Conservation (phyloP, 2,329 filamentous ascomycete genomes). For the Fusarium pseudograminearum region DNA sequence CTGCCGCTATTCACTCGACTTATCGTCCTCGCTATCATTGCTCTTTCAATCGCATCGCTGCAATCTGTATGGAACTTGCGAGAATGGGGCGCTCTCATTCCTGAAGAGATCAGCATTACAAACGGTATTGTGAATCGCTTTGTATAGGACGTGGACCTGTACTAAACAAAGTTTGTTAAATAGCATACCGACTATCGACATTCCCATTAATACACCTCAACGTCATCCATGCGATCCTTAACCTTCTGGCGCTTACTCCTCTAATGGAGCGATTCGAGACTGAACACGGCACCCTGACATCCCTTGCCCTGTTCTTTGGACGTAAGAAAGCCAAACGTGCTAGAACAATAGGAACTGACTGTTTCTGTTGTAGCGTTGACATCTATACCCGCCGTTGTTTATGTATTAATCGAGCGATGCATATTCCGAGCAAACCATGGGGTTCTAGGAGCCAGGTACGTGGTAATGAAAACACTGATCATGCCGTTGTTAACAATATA, state of each 20-base stretch:
- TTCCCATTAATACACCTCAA: slow-evolving; percentile 88
- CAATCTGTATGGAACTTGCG: slow-evolving; percentile 78
- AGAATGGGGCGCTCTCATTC: slow-evolving; percentile 83
- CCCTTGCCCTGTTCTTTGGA: slow-evolving; percentile 88
- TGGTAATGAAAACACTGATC: neutral
- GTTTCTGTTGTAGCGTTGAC: slow-evolving; percentile 71
- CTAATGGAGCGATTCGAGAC: slow-evolving; percentile 92
- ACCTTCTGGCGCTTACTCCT: slow-evolving; percentile 84
- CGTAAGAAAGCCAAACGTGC: slow-evolving; percentile 69
- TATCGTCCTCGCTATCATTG: slow-evolving; percentile 73
- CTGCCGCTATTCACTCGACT: slow-evolving; percentile 89
- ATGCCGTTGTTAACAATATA: slow-evolving; percentile 1
- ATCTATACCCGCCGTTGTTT: slow-evolving; percentile 84
- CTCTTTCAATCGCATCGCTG: slow-evolving; percentile 72
- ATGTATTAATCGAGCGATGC: slow-evolving; percentile 81
- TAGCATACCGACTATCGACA: slow-evolving; percentile 93
- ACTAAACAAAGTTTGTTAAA: slow-evolving; percentile 14
- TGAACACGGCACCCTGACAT: slow-evolving; percentile 90
- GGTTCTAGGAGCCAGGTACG: slow-evolving; percentile 85
- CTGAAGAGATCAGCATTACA: slow-evolving; percentile 77
- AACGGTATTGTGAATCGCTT: slow-evolving; percentile 66
- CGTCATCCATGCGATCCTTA: slow-evolving; percentile 83
- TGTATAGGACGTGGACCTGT: neutral
- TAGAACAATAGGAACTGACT: slow-evolving; percentile 17
- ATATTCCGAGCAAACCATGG: slow-evolving; percentile 78